Evolutionary conservation across 2,329 filamentous ascomycete species (phyloP), one percentile per base, ranked within the genome.

Genomic region (Arthroderma uncinatum): DNA sequence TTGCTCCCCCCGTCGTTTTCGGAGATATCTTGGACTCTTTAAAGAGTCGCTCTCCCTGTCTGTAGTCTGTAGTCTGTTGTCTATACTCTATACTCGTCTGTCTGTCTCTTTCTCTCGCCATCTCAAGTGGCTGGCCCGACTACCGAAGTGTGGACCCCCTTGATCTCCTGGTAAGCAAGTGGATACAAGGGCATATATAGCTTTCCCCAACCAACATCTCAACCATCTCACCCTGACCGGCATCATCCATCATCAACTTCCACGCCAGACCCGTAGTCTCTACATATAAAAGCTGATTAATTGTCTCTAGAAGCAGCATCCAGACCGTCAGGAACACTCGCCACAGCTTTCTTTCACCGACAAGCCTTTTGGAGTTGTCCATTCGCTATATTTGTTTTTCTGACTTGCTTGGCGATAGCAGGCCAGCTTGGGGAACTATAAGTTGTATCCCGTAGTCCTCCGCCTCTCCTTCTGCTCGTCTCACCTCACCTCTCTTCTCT

Each of bases 391-490:
- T 37, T 37, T 37, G 34, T 37, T 37, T 37, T 37, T 37, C 34
- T 37, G 3, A n/a, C 34, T 37, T 37, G 34, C 34, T 37, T 37
- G 42, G 42, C 5, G 21, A 48, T 5, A 12, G n/a, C 42, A 9
- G 12, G 21, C 10, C 42, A 48, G 39, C 39, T 30, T 30, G 28
- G 14, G 34, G 10, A 12, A 37, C 3, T 37, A 37, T 37, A 47
- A 48, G 42, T 16, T 25, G n/a, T 48, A 30, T n/a, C 21, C 25
- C 25, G 19, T 25, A 14, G 25, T n/a, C 42, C 42, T 9, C 42
- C 37, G 58, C 55, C 19, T 57, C 59, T 47, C 58, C 42, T 54
- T 57, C 54, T n/a, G 42, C 36, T 37, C 48, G 19, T 19, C 39
- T 42, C 16, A 19, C 39, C 48, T 33, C 48, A 14, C 12, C 39